These are phyloP conservation scores for Cordyceps cicadae DNA, from an alignment of 2,329 filamentous ascomycete genomes.

Conservation along the genomic window DNA sequence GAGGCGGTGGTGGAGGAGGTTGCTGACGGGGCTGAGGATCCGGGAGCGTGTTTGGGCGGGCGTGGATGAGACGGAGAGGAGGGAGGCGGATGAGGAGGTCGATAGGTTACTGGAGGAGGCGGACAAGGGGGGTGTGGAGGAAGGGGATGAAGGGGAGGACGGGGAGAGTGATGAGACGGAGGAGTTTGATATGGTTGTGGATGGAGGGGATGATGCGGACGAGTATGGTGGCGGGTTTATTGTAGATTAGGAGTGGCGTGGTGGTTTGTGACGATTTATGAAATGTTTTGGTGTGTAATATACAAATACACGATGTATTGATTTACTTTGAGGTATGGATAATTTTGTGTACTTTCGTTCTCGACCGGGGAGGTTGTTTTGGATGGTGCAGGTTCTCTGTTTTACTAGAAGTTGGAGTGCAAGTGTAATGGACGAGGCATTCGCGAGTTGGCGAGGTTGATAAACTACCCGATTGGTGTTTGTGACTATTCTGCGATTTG, in stretches of 20 bases:
- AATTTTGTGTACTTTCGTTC: no score
- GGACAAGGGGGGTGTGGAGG: slow-evolving; percentile 23
- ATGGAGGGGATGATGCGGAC: slow-evolving; percentile 25
- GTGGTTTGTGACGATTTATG: neutral
- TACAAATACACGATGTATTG: neutral
- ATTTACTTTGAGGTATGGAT: no score
- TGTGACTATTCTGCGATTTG: no score
- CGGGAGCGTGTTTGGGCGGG: slow-evolving; percentile 61
- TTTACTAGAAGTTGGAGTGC: no score
- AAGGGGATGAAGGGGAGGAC: slow-evolving; percentile 25
- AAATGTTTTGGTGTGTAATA: neutral
- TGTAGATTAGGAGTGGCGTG: slow-evolving; percentile 22
- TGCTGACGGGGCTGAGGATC: slow-evolving; percentile 70
- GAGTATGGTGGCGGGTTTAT: slow-evolving; percentile 41
- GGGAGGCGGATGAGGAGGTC: slow-evolving; percentile 28
- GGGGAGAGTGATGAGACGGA: slow-evolving; percentile 34
- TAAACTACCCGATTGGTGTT: no score
- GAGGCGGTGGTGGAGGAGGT: slow-evolving; percentile 57
- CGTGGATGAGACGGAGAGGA: slow-evolving; percentile 40
- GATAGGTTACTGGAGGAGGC: slow-evolving; percentile 17
- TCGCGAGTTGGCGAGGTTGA: no score
- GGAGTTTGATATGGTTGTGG: slow-evolving; percentile 33
- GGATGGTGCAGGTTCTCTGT: no score
- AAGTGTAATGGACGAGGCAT: no score
- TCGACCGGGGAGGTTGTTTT: no score